Conservation (phyloP, 2,329 filamentous ascomycete species). For the Simplicillium sp. region DNA sequence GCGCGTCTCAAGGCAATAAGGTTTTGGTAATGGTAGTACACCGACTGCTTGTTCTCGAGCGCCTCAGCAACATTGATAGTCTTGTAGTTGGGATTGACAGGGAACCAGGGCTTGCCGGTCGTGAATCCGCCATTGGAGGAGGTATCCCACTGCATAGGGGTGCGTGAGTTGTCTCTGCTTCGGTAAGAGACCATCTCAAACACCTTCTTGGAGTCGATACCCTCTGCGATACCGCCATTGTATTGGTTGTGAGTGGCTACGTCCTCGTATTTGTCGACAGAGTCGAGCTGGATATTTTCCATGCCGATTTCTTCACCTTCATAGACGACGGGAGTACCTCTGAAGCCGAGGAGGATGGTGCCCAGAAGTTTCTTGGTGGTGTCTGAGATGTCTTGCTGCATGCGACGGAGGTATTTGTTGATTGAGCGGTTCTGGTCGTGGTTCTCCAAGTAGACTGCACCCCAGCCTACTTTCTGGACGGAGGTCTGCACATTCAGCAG, state of each 20-base stretch:
- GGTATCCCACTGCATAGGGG: background rate
- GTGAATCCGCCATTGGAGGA: background rate
- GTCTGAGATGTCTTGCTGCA: too few relatives aligned
- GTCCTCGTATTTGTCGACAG: constrained; percentile 36
- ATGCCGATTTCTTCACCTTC: constrained; percentile 55
- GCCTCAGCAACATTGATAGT: background rate
- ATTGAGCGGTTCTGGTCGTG: constrained; percentile 51
- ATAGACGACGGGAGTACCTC: constrained; percentile 48
- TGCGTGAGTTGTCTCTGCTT: background rate
- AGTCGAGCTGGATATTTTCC: constrained; percentile 38
- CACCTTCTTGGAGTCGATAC: background rate
- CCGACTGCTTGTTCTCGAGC: too few relatives aligned
- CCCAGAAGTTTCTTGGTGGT: constrained; percentile 36
- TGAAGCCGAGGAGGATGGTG: constrained; percentile 22
- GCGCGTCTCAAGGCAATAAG: too few relatives aligned
- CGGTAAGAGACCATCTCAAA: background rate
- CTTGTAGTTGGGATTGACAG: background rate
- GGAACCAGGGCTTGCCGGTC: background rate
- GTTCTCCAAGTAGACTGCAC: constrained; percentile 53
- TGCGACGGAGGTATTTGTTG: too few relatives aligned
- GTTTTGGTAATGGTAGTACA: too few relatives aligned
- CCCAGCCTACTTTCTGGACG: constrained; percentile 39
- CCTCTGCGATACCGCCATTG: background rate
- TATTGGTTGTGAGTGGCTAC: background rate
- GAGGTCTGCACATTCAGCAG: constrained; percentile 34